A percentile compares a stretch with the other conserved stretches of the same genome.
Conservation (phyloP, 225 moss, liverwort and hornwort species). For the Physcomitrellopsis africana region DNA sequence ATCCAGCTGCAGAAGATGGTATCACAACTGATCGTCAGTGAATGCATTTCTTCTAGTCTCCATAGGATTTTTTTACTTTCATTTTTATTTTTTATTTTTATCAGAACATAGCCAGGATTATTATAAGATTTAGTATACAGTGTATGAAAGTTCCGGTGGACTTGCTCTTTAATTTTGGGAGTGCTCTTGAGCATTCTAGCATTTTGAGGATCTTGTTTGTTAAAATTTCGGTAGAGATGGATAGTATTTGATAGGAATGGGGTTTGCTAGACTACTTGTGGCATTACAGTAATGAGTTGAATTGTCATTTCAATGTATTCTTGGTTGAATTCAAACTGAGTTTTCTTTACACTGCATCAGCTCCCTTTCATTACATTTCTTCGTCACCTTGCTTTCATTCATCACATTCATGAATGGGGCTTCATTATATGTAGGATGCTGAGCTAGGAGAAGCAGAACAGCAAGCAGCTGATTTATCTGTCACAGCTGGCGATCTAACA, state of each 20-base stretch:
- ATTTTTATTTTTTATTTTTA: neutral
- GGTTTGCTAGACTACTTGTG: neutral
- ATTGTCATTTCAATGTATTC: neutral
- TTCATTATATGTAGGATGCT: constrained; percentile 45
- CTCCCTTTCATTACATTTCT: neutral
- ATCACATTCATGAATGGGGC: constrained; percentile 13
- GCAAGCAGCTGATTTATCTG: constrained; percentile 78
- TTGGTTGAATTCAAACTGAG: constrained; percentile 13
- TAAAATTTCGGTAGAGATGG: neutral
- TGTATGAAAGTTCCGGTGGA: neutral
- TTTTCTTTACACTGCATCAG: constrained; percentile 13
- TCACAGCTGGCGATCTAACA: constrained; percentile 91
- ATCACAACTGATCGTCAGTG: neutral
- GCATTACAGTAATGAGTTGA: constrained; percentile 2
- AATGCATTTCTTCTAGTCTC: neutral
- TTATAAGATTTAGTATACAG: constrained; percentile 6
- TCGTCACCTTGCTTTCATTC: constrained; percentile 1
- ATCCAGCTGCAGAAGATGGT: neutral
- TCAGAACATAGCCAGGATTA: neutral
- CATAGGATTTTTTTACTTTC: neutral
- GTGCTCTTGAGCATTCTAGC: constrained; percentile 3
- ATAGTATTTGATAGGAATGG: neutral
- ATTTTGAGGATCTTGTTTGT: neutral
- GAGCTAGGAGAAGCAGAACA: constrained; percentile 82
- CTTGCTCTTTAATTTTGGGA: neutral